Evolutionary conservation across 768 basidiomycete species (phyloP).

Genomic region (Suillus paluster): DNA sequence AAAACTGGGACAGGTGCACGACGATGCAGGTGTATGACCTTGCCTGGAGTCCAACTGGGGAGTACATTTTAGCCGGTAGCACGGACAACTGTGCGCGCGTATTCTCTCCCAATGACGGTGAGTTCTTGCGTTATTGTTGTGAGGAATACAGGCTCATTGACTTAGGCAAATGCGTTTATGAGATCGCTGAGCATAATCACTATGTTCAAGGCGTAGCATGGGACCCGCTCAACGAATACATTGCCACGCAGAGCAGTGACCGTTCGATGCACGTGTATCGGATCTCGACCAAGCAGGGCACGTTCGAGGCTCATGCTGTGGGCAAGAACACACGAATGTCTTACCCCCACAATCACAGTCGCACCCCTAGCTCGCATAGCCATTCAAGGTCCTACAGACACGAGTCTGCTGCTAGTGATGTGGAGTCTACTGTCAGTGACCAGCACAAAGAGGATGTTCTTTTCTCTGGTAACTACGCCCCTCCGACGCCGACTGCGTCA

Average conservation of each 20-base stretch:
- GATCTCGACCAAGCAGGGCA: constrained; percentile 77
- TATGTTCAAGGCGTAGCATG: constrained; percentile 99
- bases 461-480: constrained; percentile 39
- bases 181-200: constrained; percentile 93
- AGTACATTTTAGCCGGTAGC: constrained; percentile 93
- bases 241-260: constrained; percentile 97
- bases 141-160: constrained; percentile 1
- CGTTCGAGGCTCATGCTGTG: constrained; percentile 87
- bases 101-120: constrained; percentile 76
- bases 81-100: constrained; percentile 95
- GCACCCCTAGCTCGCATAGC: constrained; percentile 67
- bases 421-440: constrained; percentile 67
- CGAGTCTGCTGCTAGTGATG: constrained; percentile 78
- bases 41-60: constrained; percentile 95
- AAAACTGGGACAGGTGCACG: constrained; percentile 65
- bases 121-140: constrained; percentile 21
- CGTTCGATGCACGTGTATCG: constrained; percentile 94
- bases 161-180: constrained; percentile 82
- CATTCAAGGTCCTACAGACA: constrained; percentile 67
- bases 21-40: constrained; percentile 98
- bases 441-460: constrained; percentile 49
- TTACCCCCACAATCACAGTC: constrained; percentile 58
- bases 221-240: constrained; percentile 97
- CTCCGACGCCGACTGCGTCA: constrained; percentile 69
- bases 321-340: constrained; percentile 85